These are phyloP conservation scores for Isabelozyma rhagii DNA, from an alignment of 805 yeast species.

Conservation along the genomic window DNA sequence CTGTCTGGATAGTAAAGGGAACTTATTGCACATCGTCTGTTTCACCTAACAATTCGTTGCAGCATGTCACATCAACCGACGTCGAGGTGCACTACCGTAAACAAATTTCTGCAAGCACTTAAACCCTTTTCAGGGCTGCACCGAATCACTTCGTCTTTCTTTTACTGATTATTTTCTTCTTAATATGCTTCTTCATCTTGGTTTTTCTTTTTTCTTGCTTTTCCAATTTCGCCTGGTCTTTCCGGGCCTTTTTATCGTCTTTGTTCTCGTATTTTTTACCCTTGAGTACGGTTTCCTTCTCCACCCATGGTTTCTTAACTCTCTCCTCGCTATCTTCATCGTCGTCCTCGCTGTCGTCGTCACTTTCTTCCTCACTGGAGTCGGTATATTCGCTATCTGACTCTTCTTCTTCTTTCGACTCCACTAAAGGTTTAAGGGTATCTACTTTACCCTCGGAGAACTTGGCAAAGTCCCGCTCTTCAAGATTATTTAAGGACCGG, in stretches of 20 bases:
- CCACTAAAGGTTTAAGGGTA: constrained; percentile 63
- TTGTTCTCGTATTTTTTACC: constrained; percentile 68
- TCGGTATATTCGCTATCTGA: constrained; percentile 16
- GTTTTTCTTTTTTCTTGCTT: constrained; percentile 30
- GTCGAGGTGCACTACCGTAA: neutral
- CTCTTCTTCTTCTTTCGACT: constrained; percentile 19
- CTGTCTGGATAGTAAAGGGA: no score
- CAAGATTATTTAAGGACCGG: constrained; percentile 75
- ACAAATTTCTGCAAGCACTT: no score
- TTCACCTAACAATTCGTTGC: neutral
- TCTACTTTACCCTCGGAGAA: constrained; percentile 78
- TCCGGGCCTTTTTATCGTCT: constrained; percentile 47
- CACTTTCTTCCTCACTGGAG: constrained; percentile 4
- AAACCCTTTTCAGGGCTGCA: no score
- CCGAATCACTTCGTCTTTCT: constrained; percentile 44
- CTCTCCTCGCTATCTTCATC: constrained; percentile 32
- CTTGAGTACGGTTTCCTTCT: constrained; percentile 36
- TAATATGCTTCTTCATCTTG: constrained; percentile 38
- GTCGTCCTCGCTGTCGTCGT: constrained; percentile 25
- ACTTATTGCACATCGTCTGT: neutral
- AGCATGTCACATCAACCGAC: neutral
- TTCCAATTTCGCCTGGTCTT: constrained; percentile 30
- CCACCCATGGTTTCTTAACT: constrained; percentile 36
- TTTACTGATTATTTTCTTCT: constrained; percentile 52
- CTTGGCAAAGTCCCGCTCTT: constrained; percentile 85